Evolutionary conservation across 2,329 filamentous ascomycete species (phyloP), one percentile per base, ranked within the genome.

Genomic region (Scedosporium boydii): DNA sequence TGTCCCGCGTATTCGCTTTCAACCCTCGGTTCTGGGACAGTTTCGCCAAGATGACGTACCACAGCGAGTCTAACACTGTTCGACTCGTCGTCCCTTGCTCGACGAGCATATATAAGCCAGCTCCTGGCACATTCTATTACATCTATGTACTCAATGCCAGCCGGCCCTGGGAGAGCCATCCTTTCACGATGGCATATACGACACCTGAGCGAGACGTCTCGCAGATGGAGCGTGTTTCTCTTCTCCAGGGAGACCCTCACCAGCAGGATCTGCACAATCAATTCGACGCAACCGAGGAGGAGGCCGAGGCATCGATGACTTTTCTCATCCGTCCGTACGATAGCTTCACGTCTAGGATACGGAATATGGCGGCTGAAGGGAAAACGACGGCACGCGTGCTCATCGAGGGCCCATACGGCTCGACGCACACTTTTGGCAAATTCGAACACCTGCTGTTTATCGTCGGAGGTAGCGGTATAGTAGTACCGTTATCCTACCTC

Each of bases 121-220:
- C 66, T 0, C 73, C 78, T 0, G 79, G 79, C 0, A 79, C 76
- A 0, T 80, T 74, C 65, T 81, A 78, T 65, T 81, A 78, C 62
- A 65, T 81, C 1, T 75, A 77, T 58, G 69, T 78, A 6, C 71
- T 80, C 4, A 71, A 76, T 58, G 73, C 72, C 23, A 62, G 69
- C 12, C 68, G 71, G 0, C 74, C 74, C 60, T 82, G 79, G 80
- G 78, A 82, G 63, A 80, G 76, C 63, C 80, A 82, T 55, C 80
- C 80, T 0, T 82, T 82, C 60, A 81, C 79, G 0, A 74, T 81
- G 10, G 76, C 76, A 1, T 59, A 62, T 29, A 41, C 29, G 6
- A 59, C 51, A 3, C 46, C 42, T 9, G 51, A 27, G 2, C 9
- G 14, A 7, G 38, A 58, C 2, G 29, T 46, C 7, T 60, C 68